Evolutionary conservation across 2,329 filamentous ascomycete species (phyloP).

Genomic region (Colletotrichum sojae): DNA sequence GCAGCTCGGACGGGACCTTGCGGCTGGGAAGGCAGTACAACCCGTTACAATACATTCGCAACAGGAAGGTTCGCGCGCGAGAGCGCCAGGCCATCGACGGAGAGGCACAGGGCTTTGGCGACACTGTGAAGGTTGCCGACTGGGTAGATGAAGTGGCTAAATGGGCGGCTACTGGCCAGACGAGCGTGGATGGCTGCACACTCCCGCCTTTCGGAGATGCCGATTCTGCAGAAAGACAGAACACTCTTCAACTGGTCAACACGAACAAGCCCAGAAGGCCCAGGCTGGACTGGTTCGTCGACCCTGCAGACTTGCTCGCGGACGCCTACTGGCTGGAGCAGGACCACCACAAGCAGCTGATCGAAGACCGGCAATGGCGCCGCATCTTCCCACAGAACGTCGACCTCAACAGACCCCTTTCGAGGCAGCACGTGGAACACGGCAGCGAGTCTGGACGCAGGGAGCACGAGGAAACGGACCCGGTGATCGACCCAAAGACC

Average conservation of each 20-base stretch:
- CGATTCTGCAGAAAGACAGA: conserved; percentile 53
- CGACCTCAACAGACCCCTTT: conserved; percentile 47
- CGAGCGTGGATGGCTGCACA: conserved; percentile 50
- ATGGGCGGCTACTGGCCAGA: conserved; percentile 56
- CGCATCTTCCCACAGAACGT: conserved; percentile 73
- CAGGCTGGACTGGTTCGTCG: conserved; percentile 86
- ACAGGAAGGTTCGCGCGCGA: conserved; percentile 85
- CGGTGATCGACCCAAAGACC: conserved; percentile 42
- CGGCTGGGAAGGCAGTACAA: conserved; percentile 83
- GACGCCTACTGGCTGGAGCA: conserved; percentile 94
- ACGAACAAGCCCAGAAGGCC: conserved; percentile 77
- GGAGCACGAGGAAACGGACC: conserved; percentile 18
- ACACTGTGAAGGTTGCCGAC: conserved; percentile 77
- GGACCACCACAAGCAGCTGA: conserved; percentile 81
- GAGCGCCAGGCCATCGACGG: conserved; percentile 83
- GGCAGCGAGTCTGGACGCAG: conserved; percentile 28
- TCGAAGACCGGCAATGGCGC: conserved; percentile 84
- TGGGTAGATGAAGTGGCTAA: conserved; percentile 82
- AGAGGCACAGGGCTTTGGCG: conserved; percentile 81
- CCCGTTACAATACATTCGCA: conserved; percentile 92
- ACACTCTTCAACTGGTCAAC: conserved; percentile 57
- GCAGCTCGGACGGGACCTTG: conserved; percentile 53
- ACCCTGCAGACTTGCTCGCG: conserved; percentile 87
- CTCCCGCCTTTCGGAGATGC: conserved; percentile 64
- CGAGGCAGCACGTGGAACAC: conserved; percentile 45